Conservation (phyloP, 768 basidiomycete genomes). For the Boletus insuetus region DNA sequence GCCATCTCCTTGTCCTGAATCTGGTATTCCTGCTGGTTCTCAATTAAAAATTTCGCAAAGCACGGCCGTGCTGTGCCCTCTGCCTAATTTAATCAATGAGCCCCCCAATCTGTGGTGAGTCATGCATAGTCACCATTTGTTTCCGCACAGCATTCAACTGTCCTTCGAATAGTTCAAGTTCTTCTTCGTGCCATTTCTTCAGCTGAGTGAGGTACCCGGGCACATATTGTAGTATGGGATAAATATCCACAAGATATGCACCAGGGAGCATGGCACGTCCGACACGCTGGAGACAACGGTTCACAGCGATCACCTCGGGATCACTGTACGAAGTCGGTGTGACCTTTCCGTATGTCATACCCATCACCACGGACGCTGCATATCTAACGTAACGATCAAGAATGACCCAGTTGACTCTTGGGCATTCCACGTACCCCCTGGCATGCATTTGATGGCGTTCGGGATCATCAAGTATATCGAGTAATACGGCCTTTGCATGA, state of each 20-base stretch:
- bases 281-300: conserved; percentile 25
- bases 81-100: no score
- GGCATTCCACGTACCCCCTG: not conserved
- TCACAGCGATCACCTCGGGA: conserved; percentile 33
- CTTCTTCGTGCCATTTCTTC: conserved; percentile 48
- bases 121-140: conserved; percentile 24
- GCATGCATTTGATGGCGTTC: conserved; percentile 5
- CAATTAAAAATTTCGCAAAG: conserved; percentile 38
- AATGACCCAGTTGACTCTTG: not conserved
- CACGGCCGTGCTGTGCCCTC: conserved; percentile 14
- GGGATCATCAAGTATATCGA: conserved; percentile 5
- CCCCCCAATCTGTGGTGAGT: no score
- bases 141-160: conserved; percentile 30
- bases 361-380: conserved; percentile 38
- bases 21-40: conserved; percentile 32
- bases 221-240: conserved; percentile 22
- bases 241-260: conserved; percentile 27
- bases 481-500: conserved; percentile 2
- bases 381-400: conserved; percentile 24
- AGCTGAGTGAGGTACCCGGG: conserved; percentile 47
- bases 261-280: conserved; percentile 24
- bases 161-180: conserved; percentile 32
- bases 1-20: conserved; percentile 36
- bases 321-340: conserved; percentile 38
- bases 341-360: conserved; percentile 39